Percentiles rank a stretch among this genome's conserved stretches.
Evolutionary conservation across 1,284 basidiomycete genomes (phyloP).

Genomic region (Exobasidium rhododendri): DNA sequence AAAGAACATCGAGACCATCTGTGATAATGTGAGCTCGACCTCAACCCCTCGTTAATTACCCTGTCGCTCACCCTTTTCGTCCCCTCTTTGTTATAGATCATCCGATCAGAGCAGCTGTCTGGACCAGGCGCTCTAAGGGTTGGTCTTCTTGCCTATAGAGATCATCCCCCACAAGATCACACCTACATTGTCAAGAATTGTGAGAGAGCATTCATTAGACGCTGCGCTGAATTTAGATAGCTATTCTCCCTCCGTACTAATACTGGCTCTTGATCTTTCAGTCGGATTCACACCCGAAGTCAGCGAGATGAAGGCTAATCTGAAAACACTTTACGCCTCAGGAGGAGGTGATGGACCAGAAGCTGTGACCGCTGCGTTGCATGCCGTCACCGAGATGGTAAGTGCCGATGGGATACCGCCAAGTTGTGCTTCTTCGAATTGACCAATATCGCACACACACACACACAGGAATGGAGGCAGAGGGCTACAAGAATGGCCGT

Average conservation of each 20-base stretch:
- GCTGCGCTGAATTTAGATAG: background rate
- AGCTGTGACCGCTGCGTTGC: conserved; percentile 89
- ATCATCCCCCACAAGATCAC: conserved; percentile 52
- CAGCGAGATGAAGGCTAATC: conserved; percentile 75
- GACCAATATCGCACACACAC: conserved; percentile 52
- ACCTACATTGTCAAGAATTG: conserved; percentile 71
- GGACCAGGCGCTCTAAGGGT: conserved; percentile 71
- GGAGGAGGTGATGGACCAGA: conserved; percentile 96
- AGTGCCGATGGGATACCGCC: background rate
- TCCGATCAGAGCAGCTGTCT: conserved; percentile 86
- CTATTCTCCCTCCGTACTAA: background rate
- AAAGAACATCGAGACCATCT: conserved; percentile 95
- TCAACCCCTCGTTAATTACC: conserved; percentile 9
- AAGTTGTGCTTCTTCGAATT: conserved; percentile 57
- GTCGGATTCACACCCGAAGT: conserved; percentile 93
- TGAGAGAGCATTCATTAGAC: conserved; percentile 10
- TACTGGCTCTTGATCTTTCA: conserved; percentile 43
- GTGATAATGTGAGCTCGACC: conserved; percentile 73
- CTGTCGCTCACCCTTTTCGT: background rate
- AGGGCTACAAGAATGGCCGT: conserved; percentile 82
- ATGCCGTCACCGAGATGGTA: conserved; percentile 61
- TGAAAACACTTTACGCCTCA: conserved; percentile 80
- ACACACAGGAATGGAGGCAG: conserved; percentile 90
- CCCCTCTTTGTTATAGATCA: conserved; percentile 60
- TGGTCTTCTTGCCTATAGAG: conserved; percentile 64